Evolutionary conservation across 257 asterid genomes (phyloP).

Genomic region (Paulownia fortunei): DNA sequence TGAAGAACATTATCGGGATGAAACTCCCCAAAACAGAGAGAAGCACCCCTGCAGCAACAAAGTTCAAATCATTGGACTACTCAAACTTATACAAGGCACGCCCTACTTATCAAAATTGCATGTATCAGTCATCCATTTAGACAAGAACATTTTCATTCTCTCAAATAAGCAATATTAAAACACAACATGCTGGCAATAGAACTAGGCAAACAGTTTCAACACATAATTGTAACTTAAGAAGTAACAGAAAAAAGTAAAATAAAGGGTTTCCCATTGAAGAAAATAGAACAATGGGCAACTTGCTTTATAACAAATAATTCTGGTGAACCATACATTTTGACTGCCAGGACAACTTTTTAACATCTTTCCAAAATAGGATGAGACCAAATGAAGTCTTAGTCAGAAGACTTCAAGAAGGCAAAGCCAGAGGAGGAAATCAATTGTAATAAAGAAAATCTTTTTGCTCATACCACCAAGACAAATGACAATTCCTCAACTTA

Average conservation of each 20-base stretch:
- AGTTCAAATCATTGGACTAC: conserved; percentile 32
- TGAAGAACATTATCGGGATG: conserved; percentile 81
- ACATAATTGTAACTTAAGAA: neutral
- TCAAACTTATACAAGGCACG: conserved; percentile 27
- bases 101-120: conserved; percentile 22
- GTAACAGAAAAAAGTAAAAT: neutral
- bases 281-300: neutral
- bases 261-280: neutral
- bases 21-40: conserved; percentile 75
- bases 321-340: neutral
- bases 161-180: neutral
- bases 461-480: neutral
- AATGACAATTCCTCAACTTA: neutral
- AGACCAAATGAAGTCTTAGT: neutral
- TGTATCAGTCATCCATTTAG: conserved; percentile 5
- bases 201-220: neutral
- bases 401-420: neutral
- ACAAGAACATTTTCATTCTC: neutral
- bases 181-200: neutral
- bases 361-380: conserved; percentile 1
- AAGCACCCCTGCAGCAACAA: conserved; percentile 74
- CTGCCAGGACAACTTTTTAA: neutral
- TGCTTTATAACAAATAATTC: neutral
- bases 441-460: neutral
- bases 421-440: neutral